Evolutionary conservation across 371 early-diverging fungal species (phyloP).

Genomic region (Vairimorpha ceranae): DNA sequence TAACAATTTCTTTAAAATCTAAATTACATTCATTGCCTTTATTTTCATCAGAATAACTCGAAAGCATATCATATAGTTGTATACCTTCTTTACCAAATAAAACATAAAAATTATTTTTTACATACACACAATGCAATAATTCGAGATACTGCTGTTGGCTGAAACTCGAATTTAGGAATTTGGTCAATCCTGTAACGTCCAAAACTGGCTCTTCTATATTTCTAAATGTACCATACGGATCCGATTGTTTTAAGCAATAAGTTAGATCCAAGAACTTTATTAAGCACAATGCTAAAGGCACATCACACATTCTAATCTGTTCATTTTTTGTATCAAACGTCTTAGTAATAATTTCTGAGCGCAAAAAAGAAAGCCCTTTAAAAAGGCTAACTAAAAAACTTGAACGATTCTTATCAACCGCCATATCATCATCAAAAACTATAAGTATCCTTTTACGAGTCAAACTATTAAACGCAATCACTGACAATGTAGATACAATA

Average conservation of each 20-base stretch:
- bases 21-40: too few relatives aligned
- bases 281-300: background rate
- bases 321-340: background rate
- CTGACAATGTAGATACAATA: background rate
- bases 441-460: background rate
- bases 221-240: background rate
- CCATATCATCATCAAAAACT: background rate
- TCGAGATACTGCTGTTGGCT: background rate
- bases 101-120: background rate
- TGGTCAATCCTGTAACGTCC: background rate
- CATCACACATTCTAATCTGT: background rate
- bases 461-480: background rate
- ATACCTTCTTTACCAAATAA: background rate
- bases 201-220: background rate
- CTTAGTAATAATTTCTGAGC: background rate
- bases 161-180: background rate
- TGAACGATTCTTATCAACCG: background rate
- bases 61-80: background rate
- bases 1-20: too few relatives aligned
- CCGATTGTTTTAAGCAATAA: background rate
- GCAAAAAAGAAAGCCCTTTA: background rate
- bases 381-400: background rate
- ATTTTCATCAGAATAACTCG: too few relatives aligned
- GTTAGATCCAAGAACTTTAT: background rate
- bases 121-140: background rate